Percentiles rank a stretch among this genome's conserved stretches.
Evolutionary conservation across 1,284 basidiomycete genomes (phyloP).

Genomic region (Trichosporon coremiiforme): DNA sequence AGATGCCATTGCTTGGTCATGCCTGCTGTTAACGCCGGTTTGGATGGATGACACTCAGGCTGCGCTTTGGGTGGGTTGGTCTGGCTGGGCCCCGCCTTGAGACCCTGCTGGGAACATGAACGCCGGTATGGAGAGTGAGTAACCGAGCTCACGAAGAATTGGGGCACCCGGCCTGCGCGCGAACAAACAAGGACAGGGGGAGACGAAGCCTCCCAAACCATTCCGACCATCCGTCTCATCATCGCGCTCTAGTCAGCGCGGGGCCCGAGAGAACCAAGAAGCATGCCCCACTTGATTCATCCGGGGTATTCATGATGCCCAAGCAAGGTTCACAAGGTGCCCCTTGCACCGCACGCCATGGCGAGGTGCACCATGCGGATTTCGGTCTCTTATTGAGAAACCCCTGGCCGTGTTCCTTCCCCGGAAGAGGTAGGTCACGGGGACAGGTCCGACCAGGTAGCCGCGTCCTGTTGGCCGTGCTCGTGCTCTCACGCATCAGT

Average conservation of each 20-base stretch:
- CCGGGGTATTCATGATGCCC: neutral
- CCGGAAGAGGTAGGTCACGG: neutral
- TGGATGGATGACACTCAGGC: neutral
- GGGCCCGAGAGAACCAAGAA: neutral
- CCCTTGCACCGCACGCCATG: neutral
- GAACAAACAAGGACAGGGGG: conserved; percentile 11
- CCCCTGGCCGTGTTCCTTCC: neutral
- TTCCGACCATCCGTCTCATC: neutral
- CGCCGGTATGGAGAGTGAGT: neutral
- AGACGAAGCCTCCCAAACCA: neutral
- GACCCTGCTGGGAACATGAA: conserved; percentile 1
- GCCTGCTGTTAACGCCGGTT: neutral
- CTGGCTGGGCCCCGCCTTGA: neutral
- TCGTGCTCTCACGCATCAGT: neutral
- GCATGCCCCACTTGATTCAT: neutral
- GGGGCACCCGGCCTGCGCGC: neutral
- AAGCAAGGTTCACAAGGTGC: neutral
- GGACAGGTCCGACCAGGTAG: neutral
- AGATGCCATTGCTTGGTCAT: neutral
- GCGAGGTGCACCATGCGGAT: conserved; percentile 6
- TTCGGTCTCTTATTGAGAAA: conserved; percentile 1
- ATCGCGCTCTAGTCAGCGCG: neutral
- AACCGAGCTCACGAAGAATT: neutral
- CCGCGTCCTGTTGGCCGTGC: neutral
- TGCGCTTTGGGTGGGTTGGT: neutral